Base-by-base conservation (phyloP, 495 filamentous ascomycete genomes). In the Poronia punctata region DNA sequence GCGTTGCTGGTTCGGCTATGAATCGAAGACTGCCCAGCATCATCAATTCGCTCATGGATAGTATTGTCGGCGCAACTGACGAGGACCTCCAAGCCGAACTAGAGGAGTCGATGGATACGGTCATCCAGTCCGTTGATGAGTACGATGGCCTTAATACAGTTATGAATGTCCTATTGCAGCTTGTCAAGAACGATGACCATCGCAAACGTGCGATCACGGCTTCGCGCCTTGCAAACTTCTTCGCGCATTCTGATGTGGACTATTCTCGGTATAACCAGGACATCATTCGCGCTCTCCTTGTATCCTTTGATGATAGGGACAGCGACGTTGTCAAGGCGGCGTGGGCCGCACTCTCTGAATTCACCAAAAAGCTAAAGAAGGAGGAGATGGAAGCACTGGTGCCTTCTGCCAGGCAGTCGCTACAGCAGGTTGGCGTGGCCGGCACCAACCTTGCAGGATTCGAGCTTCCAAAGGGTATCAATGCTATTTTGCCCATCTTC, bases 371-470 rank as follows among this genome's bases (percentile, higher is more conserved):
- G 53, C 74, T 98, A 46, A 85, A 83, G 57, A 98, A 98, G 59
- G 92, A 98, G 61, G 92, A 97, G 63, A 97, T 98, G 92, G 92
- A 98, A 57, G 76, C 83, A 0, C 67, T 98, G n/a, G 88, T 90
- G 7, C 68, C 78, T 46, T 88, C 90, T 4, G 93, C 90, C 1
- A 78, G 89, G 24, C 82, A 89, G 54, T 76, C 84, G 1, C 67
- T 98, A 33, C 76, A 83, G 38, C 86, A 88, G 47, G 86, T 97
- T 21, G 92, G 92, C 33, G 83, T 95, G 11, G 65, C 89, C 31
- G 93, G 93, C 4, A 74, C 80, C 16, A 79, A 90, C 53, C 71
- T 98, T 12, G 75, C 88, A 7, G 92, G 92, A 18, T 98, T 98
- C 69, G 76, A 80, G 39, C 67, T 98, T 37, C 92, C 92, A 5